phyloP scores from a whole-genome alignment of 345 rosid species.

The Syzygium aromaticum region DNA sequence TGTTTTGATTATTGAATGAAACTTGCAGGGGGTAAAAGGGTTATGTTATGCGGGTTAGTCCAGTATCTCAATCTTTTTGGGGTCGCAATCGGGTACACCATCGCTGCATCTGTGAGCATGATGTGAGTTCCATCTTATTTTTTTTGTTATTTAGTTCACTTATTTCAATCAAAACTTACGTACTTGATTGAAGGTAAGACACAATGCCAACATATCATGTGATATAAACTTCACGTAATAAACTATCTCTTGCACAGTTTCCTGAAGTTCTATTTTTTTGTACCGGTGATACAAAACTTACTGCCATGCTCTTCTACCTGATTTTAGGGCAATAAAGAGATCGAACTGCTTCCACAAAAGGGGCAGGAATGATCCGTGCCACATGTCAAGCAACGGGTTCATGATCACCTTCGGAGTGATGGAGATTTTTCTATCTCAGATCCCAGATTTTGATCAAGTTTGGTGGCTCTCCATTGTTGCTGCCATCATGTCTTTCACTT shows the following conservation, averaged over 20 bases:
- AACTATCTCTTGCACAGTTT: neutral
- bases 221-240: neutral
- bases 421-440: slow-evolving; percentile 72
- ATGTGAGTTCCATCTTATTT: slow-evolving; percentile 16
- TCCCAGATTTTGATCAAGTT: slow-evolving; percentile 71
- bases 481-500: slow-evolving; percentile 80
- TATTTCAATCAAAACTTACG: neutral
- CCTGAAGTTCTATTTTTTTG: neutral
- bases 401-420: slow-evolving; percentile 70
- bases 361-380: slow-evolving; percentile 60
- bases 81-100: slow-evolving; percentile 42
- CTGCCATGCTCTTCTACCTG: neutral
- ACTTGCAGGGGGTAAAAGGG: slow-evolving; percentile 29
- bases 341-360: slow-evolving; percentile 71
- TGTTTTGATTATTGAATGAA: neutral
- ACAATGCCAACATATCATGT: rapidly evolving
- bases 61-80: slow-evolving; percentile 44
- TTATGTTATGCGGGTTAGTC: slow-evolving; percentile 26
- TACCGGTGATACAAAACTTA: neutral
- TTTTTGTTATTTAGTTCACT: neutral
- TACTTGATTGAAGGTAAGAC: neutral
- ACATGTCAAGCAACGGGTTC: slow-evolving; percentile 62
- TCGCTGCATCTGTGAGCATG: slow-evolving; percentile 49
- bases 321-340: slow-evolving; percentile 67
- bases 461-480: slow-evolving; percentile 87